Percentiles rank a stretch among this genome's conserved stretches.
phyloP scores from a whole-genome alignment of 805 yeast species.

The Barnettozyma sucrosica region DNA sequence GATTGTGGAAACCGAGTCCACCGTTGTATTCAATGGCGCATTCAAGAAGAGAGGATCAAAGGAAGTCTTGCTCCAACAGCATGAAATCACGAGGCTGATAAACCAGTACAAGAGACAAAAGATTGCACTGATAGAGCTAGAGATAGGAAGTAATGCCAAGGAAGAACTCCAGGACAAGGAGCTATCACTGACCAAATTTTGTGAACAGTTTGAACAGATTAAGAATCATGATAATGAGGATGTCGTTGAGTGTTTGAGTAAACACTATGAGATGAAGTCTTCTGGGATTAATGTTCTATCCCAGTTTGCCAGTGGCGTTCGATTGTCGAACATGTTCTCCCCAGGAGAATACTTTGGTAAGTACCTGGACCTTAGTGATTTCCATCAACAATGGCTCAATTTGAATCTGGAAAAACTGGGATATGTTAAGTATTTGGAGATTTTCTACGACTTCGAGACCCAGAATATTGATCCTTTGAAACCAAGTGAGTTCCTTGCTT shows the following conservation, averaged over 20 bases:
- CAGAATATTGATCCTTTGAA: constrained; percentile 21
- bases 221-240: constrained; percentile 27
- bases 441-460: constrained; percentile 36
- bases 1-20: constrained; percentile 27
- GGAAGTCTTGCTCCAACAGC: constrained; percentile 56
- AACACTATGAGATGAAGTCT: constrained; percentile 15
- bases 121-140: not conserved
- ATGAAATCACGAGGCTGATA: constrained; percentile 53
- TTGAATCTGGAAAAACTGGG: constrained; percentile 32
- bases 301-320: constrained; percentile 42
- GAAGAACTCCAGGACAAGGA: constrained; percentile 22
- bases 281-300: constrained; percentile 36
- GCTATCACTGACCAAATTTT: constrained; percentile 33
- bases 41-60: constrained; percentile 39
- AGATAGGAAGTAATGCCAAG: not conserved
- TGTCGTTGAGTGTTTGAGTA: constrained; percentile 9
- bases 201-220: constrained; percentile 29
- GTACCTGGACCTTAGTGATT: constrained; percentile 48
- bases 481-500: constrained; percentile 22
- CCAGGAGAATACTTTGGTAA: constrained; percentile 62
- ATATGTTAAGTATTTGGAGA: constrained; percentile 46
- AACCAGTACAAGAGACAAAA: constrained; percentile 38
- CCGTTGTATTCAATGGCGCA: constrained; percentile 20
- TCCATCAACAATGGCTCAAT: constrained; percentile 51
- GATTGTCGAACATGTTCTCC: constrained; percentile 45